Evolutionary conservation across 2,329 filamentous ascomycete species (phyloP).

Genomic region (Botrytis medusae): DNA sequence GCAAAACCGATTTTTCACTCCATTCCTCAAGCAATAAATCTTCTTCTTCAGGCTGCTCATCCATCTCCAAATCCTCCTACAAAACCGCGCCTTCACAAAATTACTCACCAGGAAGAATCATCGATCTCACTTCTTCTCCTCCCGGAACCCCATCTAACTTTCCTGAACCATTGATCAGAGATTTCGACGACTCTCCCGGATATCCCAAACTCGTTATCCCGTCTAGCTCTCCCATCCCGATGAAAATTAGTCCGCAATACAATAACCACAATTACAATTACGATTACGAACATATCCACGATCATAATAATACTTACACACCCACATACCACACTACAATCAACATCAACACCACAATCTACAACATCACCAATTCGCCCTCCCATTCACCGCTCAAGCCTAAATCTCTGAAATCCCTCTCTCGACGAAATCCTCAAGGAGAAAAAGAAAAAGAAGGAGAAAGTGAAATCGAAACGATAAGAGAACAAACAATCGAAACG

Average conservation of each 20-base stretch:
- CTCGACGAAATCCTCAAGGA: not conserved
- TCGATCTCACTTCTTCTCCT: conserved; percentile 16
- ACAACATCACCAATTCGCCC: conserved; percentile 11
- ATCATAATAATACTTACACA: not conserved
- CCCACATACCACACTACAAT: conserved; percentile 2
- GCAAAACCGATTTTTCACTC: conserved; percentile 6
- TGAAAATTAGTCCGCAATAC: not conserved
- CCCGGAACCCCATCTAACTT: not conserved
- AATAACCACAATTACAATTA: not conserved
- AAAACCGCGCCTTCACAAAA: conserved; percentile 17
- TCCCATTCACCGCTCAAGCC: not conserved
- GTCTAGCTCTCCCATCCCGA: not conserved
- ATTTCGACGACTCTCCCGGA: not conserved
- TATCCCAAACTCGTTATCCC: conserved; percentile 10
- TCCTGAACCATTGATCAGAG: not conserved
- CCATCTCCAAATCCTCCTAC: conserved; percentile 12
- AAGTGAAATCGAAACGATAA: not conserved
- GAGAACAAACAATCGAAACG: conserved; percentile 1
- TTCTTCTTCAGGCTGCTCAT: conserved; percentile 9
- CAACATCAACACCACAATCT: conserved; percentile 13
- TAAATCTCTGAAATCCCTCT: not conserved
- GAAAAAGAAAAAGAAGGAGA: not conserved
- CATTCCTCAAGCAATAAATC: conserved; percentile 15
- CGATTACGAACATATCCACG: not conserved
- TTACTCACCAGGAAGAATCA: not conserved